Percentiles rank a stretch among this genome's conserved stretches.
These are phyloP conservation scores for Brettanomyces sp. DNA, from an alignment of 805 yeast genomes.

Conservation along the genomic window DNA sequence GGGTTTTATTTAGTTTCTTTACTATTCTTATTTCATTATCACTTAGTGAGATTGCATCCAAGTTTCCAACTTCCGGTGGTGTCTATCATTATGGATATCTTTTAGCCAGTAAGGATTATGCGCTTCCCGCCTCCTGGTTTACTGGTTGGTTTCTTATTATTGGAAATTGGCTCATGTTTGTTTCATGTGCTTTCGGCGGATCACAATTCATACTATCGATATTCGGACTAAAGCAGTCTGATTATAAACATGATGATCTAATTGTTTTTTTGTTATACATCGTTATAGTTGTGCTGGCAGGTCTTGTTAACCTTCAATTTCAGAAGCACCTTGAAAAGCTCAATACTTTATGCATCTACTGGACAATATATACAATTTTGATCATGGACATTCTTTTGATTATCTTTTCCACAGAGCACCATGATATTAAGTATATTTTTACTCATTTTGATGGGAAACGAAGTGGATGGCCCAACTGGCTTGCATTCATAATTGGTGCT, in stretches of 20 bases:
- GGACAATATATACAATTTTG: constrained; percentile 66
- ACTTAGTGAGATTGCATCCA: constrained; percentile 67
- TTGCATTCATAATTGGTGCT: constrained; percentile 75
- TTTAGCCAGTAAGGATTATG: constrained; percentile 47
- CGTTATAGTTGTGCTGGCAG: constrained; percentile 47
- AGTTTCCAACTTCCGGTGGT: constrained; percentile 69
- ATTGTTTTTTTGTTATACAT: constrained; percentile 50
- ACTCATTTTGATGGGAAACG: constrained; percentile 62
- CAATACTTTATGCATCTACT: constrained; percentile 59
- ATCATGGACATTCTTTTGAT: constrained; percentile 57
- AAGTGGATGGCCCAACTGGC: constrained; percentile 65
- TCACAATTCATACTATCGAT: constrained; percentile 63
- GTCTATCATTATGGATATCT: constrained; percentile 73
- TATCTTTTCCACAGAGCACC: constrained; percentile 47
- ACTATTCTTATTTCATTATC: constrained; percentile 60
- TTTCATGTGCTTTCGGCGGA: constrained; percentile 67
- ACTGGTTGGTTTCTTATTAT: constrained; percentile 69
- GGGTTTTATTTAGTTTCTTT: constrained; percentile 55
- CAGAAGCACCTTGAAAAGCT: constrained; percentile 52
- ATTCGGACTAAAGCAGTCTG: constrained; percentile 50
- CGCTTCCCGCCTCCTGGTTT: constrained; percentile 60
- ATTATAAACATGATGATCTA: constrained; percentile 47
- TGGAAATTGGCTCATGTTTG: constrained; percentile 73
- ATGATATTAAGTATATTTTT: constrained; percentile 49
- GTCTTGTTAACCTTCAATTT: constrained; percentile 53